Base-by-base conservation (phyloP, 768 basidiomycete genomes). In the Lactarius psammicola region DNA sequence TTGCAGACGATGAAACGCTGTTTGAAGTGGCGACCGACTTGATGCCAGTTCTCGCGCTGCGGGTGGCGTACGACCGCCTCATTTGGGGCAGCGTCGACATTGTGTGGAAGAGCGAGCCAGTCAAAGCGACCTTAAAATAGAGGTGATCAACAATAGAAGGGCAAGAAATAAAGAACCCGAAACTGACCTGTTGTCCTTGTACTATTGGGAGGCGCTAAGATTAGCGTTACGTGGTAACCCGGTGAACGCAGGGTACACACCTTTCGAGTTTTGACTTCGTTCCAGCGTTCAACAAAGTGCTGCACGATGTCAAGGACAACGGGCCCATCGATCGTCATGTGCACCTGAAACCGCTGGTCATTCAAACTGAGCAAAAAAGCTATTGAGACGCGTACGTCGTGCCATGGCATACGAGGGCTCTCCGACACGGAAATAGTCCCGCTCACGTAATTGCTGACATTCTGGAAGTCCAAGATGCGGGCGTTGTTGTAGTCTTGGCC, bases 401-500 rank as follows among this genome's bases (percentile, higher is more conserved):
- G 95, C 95, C 95, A 98, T 1, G 95, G 93, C 94, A 95, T 94
- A 67, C 92, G 80, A 1, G 85, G 79, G 17, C 79, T 86, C 69
- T 93, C 90, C 54, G 87, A 73, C 56, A 86, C 82, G 36, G 86
- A 87, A 18, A 94, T 74, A 0, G 81, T 80, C 66, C 89, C 92
- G 72, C 85, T 88, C 28, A 86, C 84, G 73, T 87, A 94, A 67
- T 92, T 82, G 63, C 84, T 80, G 0, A 98, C 96, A 17, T 66
- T 80, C 73, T 94, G 82, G 79, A 95, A 95, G 73, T 96, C 94
- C 75, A 86, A 80, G 36, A 90, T 79, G 10, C 95, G 85, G 1
- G 94, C 93, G 65, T 98, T 93, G 75, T 97, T 95, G 77, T 90
- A 96, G 73, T 95, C 95, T 75, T 97, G 83, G 4, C 96, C 96